Conservation (phyloP, 2,329 filamentous ascomycete species). For the Eutypella sp. region DNA sequence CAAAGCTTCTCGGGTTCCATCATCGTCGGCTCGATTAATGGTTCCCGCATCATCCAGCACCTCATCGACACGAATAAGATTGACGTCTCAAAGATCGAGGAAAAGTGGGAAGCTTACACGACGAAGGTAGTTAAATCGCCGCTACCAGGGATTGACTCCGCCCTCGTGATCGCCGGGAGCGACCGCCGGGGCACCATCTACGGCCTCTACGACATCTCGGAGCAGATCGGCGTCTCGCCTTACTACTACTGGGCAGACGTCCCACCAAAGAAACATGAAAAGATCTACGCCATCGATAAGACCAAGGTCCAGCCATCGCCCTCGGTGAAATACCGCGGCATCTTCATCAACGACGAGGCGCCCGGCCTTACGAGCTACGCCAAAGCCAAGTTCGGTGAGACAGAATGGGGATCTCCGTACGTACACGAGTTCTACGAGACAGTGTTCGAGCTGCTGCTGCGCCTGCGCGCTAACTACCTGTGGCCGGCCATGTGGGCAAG, state of each 20-base stretch:
- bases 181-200: conserved; percentile 54
- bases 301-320: conserved; percentile 44
- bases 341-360: conserved; percentile 58
- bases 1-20: not conserved
- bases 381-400: conserved; percentile 35
- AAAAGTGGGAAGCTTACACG: not conserved
- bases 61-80: not conserved
- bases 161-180: conserved; percentile 51
- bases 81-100: not conserved
- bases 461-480: conserved; percentile 63
- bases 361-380: conserved; percentile 52
- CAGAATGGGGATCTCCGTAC: not conserved
- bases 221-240: conserved; percentile 56
- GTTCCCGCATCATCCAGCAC: not conserved
- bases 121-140: not conserved
- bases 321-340: conserved; percentile 52
- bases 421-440: conserved; percentile 52
- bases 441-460: conserved; percentile 63
- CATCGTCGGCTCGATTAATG: not conserved
- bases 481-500: conserved; percentile 65
- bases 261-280: conserved; percentile 36
- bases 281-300: conserved; percentile 41
- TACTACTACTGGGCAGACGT: conserved; percentile 58
- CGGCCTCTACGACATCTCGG: conserved; percentile 52
- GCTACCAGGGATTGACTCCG: conserved; percentile 11